Conservation (phyloP, 2,329 filamentous ascomycete species). For the Neonectria magnoliae region DNA sequence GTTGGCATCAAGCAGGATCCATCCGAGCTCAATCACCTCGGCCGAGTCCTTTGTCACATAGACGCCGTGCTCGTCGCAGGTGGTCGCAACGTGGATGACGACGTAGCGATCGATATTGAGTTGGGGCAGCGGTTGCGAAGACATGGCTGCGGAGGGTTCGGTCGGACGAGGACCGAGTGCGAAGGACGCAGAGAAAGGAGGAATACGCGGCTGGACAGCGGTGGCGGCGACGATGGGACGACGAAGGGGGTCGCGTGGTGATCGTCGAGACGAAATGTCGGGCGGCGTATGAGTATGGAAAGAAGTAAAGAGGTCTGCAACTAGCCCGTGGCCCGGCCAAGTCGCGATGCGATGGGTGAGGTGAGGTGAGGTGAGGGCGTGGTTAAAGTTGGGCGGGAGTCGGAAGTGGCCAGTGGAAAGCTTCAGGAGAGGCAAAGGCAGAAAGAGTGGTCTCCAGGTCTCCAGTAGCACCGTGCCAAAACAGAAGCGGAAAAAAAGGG, state of each 20-base stretch:
- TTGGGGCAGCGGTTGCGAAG: constrained; percentile 58
- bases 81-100: constrained; percentile 98
- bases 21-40: constrained; percentile 98
- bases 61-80: constrained; percentile 98
- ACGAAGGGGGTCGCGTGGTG: constrained; percentile 22
- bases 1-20: constrained; percentile 94
- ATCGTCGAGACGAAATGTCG: constrained; percentile 35
- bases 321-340: constrained; percentile 52
- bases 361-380: constrained; percentile 34
- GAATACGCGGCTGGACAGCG: constrained; percentile 35
- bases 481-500: constrained; percentile 21
- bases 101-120: constrained; percentile 93
- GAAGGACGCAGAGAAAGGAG: constrained; percentile 32
- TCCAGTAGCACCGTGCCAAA: constrained; percentile 32
- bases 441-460: constrained; percentile 3
- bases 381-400: constrained; percentile 35
- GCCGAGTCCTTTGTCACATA: constrained; percentile 99
- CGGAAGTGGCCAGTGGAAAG: constrained; percentile 32
- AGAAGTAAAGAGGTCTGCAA: constrained; percentile 41
- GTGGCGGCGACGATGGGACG: constrained; percentile 29
- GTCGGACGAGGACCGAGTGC: constrained; percentile 36
- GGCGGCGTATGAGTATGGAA: constrained; percentile 22
- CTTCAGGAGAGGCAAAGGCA: constrained; percentile 43
- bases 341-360: constrained; percentile 41
- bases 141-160: constrained; percentile 48